Percentiles rank a stretch among this genome's conserved stretches.
Conservation (phyloP, 805 yeast genomes). For the Ogataea ramenticola region DNA sequence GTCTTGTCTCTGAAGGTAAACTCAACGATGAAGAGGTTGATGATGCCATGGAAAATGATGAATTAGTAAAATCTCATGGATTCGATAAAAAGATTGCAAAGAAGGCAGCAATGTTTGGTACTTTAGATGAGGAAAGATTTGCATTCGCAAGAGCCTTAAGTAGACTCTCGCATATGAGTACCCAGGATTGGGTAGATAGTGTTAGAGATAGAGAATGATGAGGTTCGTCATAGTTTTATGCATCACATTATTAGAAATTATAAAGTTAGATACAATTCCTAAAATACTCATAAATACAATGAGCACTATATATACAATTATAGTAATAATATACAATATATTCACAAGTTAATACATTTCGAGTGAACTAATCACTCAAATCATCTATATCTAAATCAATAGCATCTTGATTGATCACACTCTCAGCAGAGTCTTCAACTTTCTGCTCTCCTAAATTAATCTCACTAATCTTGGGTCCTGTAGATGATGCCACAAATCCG, state of each 20-base stretch:
- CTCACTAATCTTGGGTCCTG: slow-evolving; percentile 27
- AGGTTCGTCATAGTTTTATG: too few species aligned
- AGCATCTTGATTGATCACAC: slow-evolving; percentile 45
- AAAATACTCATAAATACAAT: too few species aligned
- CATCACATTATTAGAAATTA: too few species aligned
- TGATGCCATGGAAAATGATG: slow-evolving; percentile 38
- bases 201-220: slow-evolving; percentile 4
- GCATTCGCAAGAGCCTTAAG: slow-evolving; percentile 95
- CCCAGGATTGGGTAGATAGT: slow-evolving; percentile 79
- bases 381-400: slow-evolving; percentile 46
- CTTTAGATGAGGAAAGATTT: slow-evolving; percentile 86
- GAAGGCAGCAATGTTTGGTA: slow-evolving; percentile 68
- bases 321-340: too few species aligned
- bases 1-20: slow-evolving; percentile 20
- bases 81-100: slow-evolving; percentile 65
- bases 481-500: slow-evolving; percentile 41
- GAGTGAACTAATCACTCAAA: not conserved
- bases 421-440: not conserved
- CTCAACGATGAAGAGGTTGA: slow-evolving; percentile 16
- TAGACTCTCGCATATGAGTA: slow-evolving; percentile 88
- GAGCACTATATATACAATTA: too few species aligned
- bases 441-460: slow-evolving; percentile 10
- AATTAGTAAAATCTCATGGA: slow-evolving; percentile 67
- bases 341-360: too few species aligned
- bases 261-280: too few species aligned